phyloP scores from a whole-genome alignment of 306 rosid species.

The Begonia peltatifolia region DNA sequence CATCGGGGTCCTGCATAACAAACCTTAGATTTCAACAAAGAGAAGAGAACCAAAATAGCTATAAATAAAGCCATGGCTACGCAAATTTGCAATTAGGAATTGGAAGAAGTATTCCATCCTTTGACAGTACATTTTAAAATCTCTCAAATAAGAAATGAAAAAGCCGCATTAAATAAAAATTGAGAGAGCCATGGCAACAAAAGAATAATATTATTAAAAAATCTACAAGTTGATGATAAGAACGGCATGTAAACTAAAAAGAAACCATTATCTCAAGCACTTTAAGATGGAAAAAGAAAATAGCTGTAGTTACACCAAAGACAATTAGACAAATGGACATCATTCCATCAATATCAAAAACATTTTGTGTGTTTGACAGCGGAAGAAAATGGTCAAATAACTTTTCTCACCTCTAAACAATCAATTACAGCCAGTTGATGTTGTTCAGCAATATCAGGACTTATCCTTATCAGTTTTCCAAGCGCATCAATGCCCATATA shows the following conservation, averaged over 20 bases:
- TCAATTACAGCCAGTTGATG: constrained; percentile 97
- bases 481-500: constrained; percentile 98
- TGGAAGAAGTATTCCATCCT: too few species aligned
- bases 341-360: background rate
- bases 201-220: too few species aligned
- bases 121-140: too few species aligned
- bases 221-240: too few species aligned
- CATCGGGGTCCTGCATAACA: constrained; percentile 84
- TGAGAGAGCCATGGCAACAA: too few species aligned
- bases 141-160: too few species aligned
- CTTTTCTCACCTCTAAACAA: constrained; percentile 72
- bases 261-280: too few species aligned
- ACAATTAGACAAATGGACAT: background rate
- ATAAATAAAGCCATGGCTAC: background rate
- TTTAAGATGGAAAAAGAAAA: too few species aligned
- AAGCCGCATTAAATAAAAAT: too few species aligned
- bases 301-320: background rate
- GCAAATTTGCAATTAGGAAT: too few species aligned
- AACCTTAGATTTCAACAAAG: constrained; percentile 11
- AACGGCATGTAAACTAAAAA: too few species aligned
- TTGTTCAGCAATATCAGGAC: constrained; percentile 83
- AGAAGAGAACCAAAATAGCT: constrained; percentile 3
- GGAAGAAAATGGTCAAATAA: constrained; percentile 1
- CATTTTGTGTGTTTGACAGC: background rate
- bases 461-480: constrained; percentile 74